Base-by-base conservation (phyloP, 164 flowering plant species). In the Stephania yunnanensis region DNA sequence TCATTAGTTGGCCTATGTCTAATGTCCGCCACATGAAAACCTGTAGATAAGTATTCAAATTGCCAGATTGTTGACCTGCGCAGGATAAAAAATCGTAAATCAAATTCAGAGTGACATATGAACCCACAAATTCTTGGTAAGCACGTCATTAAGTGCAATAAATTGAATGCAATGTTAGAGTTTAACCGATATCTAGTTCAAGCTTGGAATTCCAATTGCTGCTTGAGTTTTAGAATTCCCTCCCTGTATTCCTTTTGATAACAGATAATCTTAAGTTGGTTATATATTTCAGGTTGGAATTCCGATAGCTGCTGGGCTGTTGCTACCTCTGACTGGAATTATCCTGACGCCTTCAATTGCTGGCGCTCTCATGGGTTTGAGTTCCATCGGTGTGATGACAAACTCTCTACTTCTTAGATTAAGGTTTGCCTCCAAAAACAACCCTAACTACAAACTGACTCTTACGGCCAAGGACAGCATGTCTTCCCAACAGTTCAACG, bases 281-380 rank as follows among this genome's bases (percentile, higher is more conserved):
- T 9, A 17, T 66, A 29, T 9, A 48, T 15, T 74, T 19, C 87
- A 94, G 97, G 91, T 95, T 73, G 99, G 98, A 46, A 84, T 95
- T 74, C 99, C 99, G 72, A 87, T 93, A 75, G 99, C 98, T 61
- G 98, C 99, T 12, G 98, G 99, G 63, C 46, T 89, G 75, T 79
- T 95, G 82, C 83, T 95, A 58, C 98, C 99, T 9, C 75, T 93
- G 46, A 93, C 90, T 13, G 99, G 99, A 66, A 89, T 89, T 2
- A 89, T 91, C 80, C 86, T 92, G 70, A 92, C 98, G 74, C 99
- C 99, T 61, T 93, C 99, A 29, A 91, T 95, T 76, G 99, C 99
- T 12, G 98, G 97, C 70, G 99, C 95, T 20, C 93, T 95, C 20
- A 93, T 93, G 99, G 93, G 97, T 2, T 80, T 95, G 72, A 93